A percentile compares a stretch with the other conserved stretches of the same genome.
Evolutionary conservation across 768 basidiomycete species (phyloP).

Genomic region (Suillus subaureus): DNA sequence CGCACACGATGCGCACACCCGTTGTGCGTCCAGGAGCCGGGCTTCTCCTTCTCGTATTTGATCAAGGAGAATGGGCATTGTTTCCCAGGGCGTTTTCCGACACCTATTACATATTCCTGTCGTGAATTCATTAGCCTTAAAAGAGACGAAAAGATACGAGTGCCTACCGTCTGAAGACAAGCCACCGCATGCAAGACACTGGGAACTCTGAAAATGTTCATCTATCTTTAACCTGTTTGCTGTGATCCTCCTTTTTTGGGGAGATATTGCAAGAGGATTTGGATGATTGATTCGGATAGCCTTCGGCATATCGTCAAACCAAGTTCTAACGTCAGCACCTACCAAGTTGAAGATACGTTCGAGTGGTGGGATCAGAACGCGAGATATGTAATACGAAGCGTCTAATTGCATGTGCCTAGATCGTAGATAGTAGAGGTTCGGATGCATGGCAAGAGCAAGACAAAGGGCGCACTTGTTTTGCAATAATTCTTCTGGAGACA

Average conservation of each 20-base stretch:
- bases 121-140: not conserved
- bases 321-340: slow-evolving; percentile 82
- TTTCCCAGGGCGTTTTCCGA: slow-evolving; percentile 48
- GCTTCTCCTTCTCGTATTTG: slow-evolving; percentile 57
- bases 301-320: slow-evolving; percentile 90
- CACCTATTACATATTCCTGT: slow-evolving; percentile 72
- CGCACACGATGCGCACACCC: slow-evolving; percentile 74
- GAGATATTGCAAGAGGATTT: slow-evolving; percentile 38
- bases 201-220: slow-evolving; percentile 70
- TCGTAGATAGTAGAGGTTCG: not conserved
- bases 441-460: not conserved
- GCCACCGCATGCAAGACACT: slow-evolving; percentile 70
- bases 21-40: slow-evolving; percentile 58
- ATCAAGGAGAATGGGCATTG: slow-evolving; percentile 57
- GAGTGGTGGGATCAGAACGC: slow-evolving; percentile 86
- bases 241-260: slow-evolving; percentile 34
- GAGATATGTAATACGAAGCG: slow-evolving; percentile 83
- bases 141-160: not conserved
- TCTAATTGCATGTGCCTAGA: slow-evolving; percentile 76
- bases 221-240: slow-evolving; percentile 59
- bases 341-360: slow-evolving; percentile 90
- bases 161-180: slow-evolving; percentile 53
- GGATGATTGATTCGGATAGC: slow-evolving; percentile 40
- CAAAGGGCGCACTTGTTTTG: slow-evolving; percentile 52
- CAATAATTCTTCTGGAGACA: slow-evolving; percentile 72